A percentile compares a stretch with the other conserved stretches of the same genome.
phyloP scores from a whole-genome alignment of 192 early-diverging fungal genomes.

The Obelidium mucronatum region DNA sequence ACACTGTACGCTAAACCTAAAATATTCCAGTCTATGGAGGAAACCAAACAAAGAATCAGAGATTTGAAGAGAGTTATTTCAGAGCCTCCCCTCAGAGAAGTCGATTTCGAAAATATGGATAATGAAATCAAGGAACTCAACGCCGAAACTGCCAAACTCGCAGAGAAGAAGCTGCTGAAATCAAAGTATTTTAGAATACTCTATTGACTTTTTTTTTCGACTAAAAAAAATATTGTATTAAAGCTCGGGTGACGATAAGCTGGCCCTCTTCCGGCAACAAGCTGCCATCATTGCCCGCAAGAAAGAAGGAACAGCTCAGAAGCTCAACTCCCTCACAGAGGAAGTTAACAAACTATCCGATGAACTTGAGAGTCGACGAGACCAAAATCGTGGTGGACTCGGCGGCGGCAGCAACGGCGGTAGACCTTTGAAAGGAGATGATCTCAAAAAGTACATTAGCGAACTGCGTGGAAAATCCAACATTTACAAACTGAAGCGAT shows the following conservation, averaged over 20 bases:
- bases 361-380: conserved; percentile 51
- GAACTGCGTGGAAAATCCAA: conserved; percentile 68
- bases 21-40: conserved; percentile 50
- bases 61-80: conserved; percentile 57
- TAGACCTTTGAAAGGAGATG: conserved; percentile 71
- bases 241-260: conserved; percentile 64
- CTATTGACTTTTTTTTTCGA: neutral
- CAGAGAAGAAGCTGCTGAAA: conserved; percentile 58
- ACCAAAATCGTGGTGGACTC: conserved; percentile 33
- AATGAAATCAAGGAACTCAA: conserved; percentile 57
- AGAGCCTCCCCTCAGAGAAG: conserved; percentile 49
- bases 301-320: conserved; percentile 60
- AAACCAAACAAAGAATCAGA: conserved; percentile 48
- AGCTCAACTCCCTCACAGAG: conserved; percentile 44
- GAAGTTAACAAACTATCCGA: conserved; percentile 47
- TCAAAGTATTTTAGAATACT: conserved; percentile 41
- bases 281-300: conserved; percentile 66
- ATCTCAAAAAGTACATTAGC: conserved; percentile 67
- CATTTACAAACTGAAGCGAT: conserved; percentile 62
- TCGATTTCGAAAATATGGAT: conserved; percentile 57
- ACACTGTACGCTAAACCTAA: neutral
- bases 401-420: too few relatives aligned
- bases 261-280: conserved; percentile 68
- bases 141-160: conserved; percentile 55
- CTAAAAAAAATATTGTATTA: neutral